phyloP scores from a whole-genome alignment of 805 yeast species.

The Candida morakotiae region DNA sequence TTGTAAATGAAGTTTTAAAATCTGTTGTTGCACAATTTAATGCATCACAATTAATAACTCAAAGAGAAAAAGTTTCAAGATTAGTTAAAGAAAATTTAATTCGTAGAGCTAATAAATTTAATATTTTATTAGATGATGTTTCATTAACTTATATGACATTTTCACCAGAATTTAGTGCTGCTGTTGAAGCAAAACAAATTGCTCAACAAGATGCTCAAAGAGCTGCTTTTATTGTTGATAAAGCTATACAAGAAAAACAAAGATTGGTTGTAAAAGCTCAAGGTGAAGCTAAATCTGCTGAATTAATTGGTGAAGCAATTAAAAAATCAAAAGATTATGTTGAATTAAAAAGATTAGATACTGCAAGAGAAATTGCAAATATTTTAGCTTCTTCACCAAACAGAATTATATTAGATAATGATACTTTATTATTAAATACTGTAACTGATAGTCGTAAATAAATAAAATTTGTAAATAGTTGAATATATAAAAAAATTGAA shows the following conservation, averaged over 20 bases:
- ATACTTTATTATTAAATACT: constrained; percentile 86
- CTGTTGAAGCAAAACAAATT: constrained; percentile 98
- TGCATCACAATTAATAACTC: constrained; percentile 97
- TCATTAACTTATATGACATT: constrained; percentile 96
- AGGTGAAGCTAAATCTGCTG: constrained; percentile 98
- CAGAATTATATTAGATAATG: constrained; percentile 86
- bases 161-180: constrained; percentile 95
- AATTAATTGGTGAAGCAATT: constrained; percentile 97
- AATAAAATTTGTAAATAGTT: constrained; percentile 10
- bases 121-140: constrained; percentile 87
- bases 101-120: constrained; percentile 88
- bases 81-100: constrained; percentile 87
- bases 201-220: constrained; percentile 99
- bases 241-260: constrained; percentile 96
- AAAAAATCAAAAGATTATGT: constrained; percentile 95
- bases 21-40: constrained; percentile 97
- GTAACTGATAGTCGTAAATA: constrained; percentile 68
- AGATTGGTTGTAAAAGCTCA: constrained; percentile 94
- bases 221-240: constrained; percentile 95
- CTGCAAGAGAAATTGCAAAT: constrained; percentile 91
- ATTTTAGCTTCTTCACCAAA: constrained; percentile 86
- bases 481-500: not conserved
- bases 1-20: constrained; percentile 94
- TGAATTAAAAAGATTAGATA: constrained; percentile 93
- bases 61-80: constrained; percentile 92